Percentiles rank a stretch among this genome's conserved stretches.
These are phyloP conservation scores for Linnemannia elongata DNA, from an alignment of 192 early-diverging fungal species.

Conservation along the genomic window DNA sequence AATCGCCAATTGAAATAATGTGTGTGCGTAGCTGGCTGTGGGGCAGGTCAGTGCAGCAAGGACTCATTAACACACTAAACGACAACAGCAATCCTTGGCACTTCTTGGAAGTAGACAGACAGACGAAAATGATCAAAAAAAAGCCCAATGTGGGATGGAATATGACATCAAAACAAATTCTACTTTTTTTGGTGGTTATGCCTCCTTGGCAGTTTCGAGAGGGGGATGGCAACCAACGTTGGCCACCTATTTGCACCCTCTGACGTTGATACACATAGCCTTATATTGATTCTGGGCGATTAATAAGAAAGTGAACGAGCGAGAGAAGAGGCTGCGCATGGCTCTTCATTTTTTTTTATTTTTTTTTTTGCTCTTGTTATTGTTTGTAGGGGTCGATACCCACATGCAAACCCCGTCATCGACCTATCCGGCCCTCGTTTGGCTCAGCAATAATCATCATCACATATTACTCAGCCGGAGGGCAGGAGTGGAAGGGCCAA, in stretches of 20 bases:
- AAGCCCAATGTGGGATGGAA: not conserved
- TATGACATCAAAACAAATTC: not conserved
- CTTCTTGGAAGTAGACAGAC: not conserved
- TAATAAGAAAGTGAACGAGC: not conserved
- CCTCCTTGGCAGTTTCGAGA: not conserved
- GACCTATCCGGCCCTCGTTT: not conserved
- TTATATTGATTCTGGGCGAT: not conserved
- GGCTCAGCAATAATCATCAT: not conserved
- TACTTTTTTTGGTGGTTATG: not conserved
- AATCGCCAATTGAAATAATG: not conserved
- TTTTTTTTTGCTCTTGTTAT: not conserved
- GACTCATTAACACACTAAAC: not conserved
- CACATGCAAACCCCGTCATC: conserved; percentile 10
- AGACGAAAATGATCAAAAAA: not conserved
- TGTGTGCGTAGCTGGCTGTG: not conserved
- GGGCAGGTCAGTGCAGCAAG: not conserved
- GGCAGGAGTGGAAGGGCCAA: not conserved
- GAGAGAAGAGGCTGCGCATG: not conserved
- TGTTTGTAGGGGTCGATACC: not conserved
- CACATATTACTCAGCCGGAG: conserved; percentile 1
- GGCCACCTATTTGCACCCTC: too few relatives aligned
- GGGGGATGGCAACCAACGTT: too few relatives aligned
- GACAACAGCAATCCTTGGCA: not conserved
- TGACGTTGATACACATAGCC: not conserved
- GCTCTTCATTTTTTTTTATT: not conserved